phyloP scores from a whole-genome alignment of 192 early-diverging fungal genomes.

The Gaertneriomyces semiglobifer region DNA sequence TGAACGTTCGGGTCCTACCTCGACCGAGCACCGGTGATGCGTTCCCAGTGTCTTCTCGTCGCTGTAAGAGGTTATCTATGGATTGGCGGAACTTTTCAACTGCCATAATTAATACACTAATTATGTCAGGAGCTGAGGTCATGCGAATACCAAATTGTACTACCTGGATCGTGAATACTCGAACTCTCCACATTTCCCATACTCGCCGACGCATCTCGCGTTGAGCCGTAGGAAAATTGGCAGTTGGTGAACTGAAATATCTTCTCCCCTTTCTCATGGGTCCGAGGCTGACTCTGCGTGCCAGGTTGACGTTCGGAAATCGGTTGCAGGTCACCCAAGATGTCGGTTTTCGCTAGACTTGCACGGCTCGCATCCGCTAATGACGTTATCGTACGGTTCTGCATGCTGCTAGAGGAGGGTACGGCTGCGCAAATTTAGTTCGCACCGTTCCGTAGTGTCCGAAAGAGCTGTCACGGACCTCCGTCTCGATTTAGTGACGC shows the following conservation, averaged over 20 bases:
- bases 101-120: neutral
- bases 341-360: neutral
- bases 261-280: neutral
- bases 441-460: neutral
- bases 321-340: neutral
- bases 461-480: neutral
- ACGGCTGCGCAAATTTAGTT: neutral
- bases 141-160: too few relatives aligned
- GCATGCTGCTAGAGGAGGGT: neutral
- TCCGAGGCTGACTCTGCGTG: neutral
- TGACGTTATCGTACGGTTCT: too few relatives aligned
- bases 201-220: neutral
- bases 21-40: too few relatives aligned
- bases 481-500: neutral
- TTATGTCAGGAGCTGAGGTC: neutral
- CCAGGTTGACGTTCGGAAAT: neutral
- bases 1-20: too few relatives aligned
- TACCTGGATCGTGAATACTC: too few relatives aligned
- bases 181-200: neutral
- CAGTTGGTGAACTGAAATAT: neutral
- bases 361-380: too few relatives aligned
- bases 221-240: neutral
- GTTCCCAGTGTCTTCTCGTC: neutral
- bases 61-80: neutral
- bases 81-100: neutral